Percentiles rank a stretch among this genome's conserved stretches.
These are phyloP conservation scores for Medicago ruthenica DNA, from an alignment of 306 rosid genomes.

Conservation along the genomic window DNA sequence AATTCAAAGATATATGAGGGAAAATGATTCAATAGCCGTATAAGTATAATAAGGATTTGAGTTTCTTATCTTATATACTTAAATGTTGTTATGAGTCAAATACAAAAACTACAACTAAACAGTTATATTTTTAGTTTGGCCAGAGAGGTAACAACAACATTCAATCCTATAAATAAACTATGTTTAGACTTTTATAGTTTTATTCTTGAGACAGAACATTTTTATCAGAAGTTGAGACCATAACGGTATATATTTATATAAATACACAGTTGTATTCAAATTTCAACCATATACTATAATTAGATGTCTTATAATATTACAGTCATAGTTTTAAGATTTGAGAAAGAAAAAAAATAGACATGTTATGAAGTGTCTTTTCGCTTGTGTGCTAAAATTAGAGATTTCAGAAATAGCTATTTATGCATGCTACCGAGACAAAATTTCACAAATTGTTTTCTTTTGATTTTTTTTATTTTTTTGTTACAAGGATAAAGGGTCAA, in stretches of 20 bases:
- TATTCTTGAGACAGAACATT: slow-evolving; percentile 27
- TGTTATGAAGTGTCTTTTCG: background rate
- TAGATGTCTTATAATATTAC: slow-evolving; percentile 32
- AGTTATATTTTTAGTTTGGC: background rate
- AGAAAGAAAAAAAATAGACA: background rate
- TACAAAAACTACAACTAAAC: background rate
- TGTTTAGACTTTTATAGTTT: background rate
- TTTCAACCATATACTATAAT: background rate
- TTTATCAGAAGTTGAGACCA: slow-evolving; percentile 17
- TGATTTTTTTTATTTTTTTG: too few species aligned
- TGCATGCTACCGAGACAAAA: background rate
- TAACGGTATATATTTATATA: background rate
- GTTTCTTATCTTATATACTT: background rate
- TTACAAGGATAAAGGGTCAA: too few species aligned
- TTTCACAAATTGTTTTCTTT: too few species aligned
- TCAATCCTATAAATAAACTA: background rate
- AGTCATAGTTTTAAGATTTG: background rate
- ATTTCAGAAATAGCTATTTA: background rate
- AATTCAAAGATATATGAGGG: background rate
- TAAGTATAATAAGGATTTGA: background rate
- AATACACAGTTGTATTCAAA: background rate
- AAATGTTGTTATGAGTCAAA: background rate
- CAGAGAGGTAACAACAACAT: background rate
- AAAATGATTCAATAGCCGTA: slow-evolving; percentile 4
- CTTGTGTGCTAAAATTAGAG: slow-evolving; percentile 7